Base-by-base conservation (phyloP, 176 grass and related monocot species). In the Olyra latifolia region DNA sequence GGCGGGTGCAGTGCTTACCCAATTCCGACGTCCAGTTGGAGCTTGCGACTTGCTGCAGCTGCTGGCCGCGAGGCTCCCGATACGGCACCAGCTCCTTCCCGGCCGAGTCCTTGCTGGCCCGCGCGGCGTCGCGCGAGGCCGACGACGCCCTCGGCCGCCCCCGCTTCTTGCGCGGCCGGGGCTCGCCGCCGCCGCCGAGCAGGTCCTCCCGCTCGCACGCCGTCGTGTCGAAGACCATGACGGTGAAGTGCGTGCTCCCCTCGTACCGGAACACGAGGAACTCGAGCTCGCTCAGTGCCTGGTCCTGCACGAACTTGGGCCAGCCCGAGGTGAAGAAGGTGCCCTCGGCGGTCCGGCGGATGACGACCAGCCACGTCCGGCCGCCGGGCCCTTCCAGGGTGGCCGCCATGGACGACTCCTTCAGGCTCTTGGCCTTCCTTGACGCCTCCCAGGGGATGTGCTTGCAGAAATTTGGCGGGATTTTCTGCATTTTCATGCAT, bases 401-500 rank as follows among this genome's bases (percentile, higher is more conserved):
- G 24, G 81, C 85, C 20, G 89, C 87, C 68, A 85, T 82, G 52
- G 83, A 81, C 79, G 81, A 49, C 24, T 66, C 63, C 56, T 63
- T 83, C 14, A 69, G 41, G 30, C 49, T 66, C 83, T 70, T 84
- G 54, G 83, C 59, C 19, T 69, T 92, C 61, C 54, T 81, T 3
- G 84, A 82, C 43, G 77, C 64, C 47, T 84, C 89, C 61, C 74
- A 84, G 3, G 80, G 85, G 62, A 98, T 87, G 65, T 93, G 86
- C 81, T 95, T 89, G 80, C 91, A 76, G 61, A 98, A 98, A 62
- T 91, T 89, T 8, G 92, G 88, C 23, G 92, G 92, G 60, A 98
- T 93, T 50, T 87, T 98, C 92, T 98, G 83, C 89, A 57, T 50
- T 54, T 71, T 24, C 49, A 78, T 52, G 70, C n/a, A 49, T 62